Percentiles rank a stretch among this genome's conserved stretches.
Evolutionary conservation across 2,329 filamentous ascomycete genomes (phyloP).

Genomic region (Aspergillus aculeatinus): DNA sequence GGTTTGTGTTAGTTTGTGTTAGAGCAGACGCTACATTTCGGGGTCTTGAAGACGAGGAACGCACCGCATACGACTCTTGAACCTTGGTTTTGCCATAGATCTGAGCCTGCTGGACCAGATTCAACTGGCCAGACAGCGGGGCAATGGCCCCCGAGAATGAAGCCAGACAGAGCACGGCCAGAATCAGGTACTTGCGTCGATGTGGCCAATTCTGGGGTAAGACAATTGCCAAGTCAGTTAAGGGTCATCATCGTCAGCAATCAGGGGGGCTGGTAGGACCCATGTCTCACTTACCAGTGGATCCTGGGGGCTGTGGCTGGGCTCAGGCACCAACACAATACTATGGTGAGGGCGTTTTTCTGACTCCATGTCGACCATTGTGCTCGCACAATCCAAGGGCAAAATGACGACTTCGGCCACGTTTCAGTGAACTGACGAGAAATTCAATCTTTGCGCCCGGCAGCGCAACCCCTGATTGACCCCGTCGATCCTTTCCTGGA

Average conservation of each 20-base stretch:
- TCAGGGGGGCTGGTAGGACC: neutral
- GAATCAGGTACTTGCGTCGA: conserved; percentile 1
- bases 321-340: neutral
- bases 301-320: neutral
- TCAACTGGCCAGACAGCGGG: neutral
- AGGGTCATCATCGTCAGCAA: neutral
- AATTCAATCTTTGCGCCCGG: neutral
- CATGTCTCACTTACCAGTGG: conserved; percentile 3
- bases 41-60: neutral
- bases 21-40: conserved; percentile 25
- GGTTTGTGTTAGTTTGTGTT: conserved; percentile 34
- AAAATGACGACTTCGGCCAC: no score
- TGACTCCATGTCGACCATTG: neutral
- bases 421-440: no score
- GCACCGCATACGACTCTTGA: conserved; percentile 1
- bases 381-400: neutral
- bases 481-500: neutral
- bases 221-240: neutral
- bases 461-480: neutral
- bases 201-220: conserved; percentile 3
- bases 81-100: conserved; percentile 6
- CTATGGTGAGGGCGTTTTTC: neutral
- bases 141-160: conserved; percentile 4
- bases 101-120: conserved; percentile 3
- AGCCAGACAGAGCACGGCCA: conserved; percentile 1